Evolutionary conservation across 495 filamentous ascomycete genomes (phyloP).

Genomic region (Bombardia bombarda): DNA sequence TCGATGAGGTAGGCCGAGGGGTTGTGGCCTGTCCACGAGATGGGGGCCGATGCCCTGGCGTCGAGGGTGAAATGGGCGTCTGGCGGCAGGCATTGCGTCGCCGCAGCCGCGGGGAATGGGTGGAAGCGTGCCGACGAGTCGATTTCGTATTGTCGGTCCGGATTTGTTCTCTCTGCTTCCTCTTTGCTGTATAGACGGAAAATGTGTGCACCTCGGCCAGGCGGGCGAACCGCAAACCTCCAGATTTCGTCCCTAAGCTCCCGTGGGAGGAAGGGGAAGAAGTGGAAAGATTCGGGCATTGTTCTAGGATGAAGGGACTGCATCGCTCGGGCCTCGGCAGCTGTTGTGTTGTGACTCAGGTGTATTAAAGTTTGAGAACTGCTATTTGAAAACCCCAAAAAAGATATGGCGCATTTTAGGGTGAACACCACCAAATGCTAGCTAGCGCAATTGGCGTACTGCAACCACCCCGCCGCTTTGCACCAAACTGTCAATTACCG

Average conservation of each 20-base stretch:
- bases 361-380: no score
- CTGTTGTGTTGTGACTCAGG: no score
- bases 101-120: neutral
- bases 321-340: no score
- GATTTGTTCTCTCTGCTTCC: neutral
- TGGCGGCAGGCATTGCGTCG: constrained; percentile 7
- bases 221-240: constrained; percentile 6
- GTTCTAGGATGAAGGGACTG: no score
- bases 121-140: neutral
- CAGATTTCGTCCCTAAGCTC: constrained; percentile 6
- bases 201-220: constrained; percentile 8
- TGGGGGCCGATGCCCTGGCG: constrained; percentile 3
- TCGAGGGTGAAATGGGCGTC: neutral
- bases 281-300: constrained; percentile 5
- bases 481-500: no score
- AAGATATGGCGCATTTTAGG: no score
- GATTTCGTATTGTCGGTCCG: constrained; percentile 1
- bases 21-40: constrained; percentile 8
- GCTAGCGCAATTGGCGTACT: no score
- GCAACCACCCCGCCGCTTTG: no score
- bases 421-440: no score
- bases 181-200: constrained; percentile 1
- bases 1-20: constrained; percentile 8
- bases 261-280: constrained; percentile 5
- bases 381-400: no score